Base-by-base conservation (phyloP, 352 stramenopile genomes). In the Phytophthora colocasiae region DNA sequence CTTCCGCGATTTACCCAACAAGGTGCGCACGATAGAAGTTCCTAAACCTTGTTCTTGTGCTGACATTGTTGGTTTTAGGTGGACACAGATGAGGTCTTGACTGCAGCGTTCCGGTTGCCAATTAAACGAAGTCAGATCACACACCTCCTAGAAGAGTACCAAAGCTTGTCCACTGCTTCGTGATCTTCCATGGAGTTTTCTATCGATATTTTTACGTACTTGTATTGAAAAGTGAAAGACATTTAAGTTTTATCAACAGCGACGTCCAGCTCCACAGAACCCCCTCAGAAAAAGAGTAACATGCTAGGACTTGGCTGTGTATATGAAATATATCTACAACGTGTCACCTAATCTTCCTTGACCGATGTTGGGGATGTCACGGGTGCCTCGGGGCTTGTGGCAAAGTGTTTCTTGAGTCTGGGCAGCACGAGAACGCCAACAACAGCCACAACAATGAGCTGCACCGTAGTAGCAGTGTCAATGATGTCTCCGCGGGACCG, bases 401-500 rank as follows among this genome's bases (percentile, higher is more conserved):
- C 78, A 54, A 93, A 93, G 10, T 84, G 83, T 41, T 81, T 78
- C 69, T 91, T 91, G 52, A 93, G 74, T 27, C 65, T 52, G 4
- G 85, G 85, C 36, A 93, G 61, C 48, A 89, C 39, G n/a, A 93
- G 58, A 5, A 69, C 75, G 19, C 85, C 85, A 24, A 87, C 78
- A 19, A 78, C 50, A 3, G 85, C 85, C n/a, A 91, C 80, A 10
- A 89, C 80, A 27, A 92, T 78, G 22, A 94, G 72, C 68, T 94
- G 85, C 49, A 91, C 64, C 1, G 83, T 94, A 8, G 83, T 92
- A 41, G 66, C 71, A 50, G 72, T 90, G 72, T 94, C 82, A 55
- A 94, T 92, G 56, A 94, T 92, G 46, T 94, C 85, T 57, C 77
- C 75, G 27, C 82, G 81, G 10, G 83, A 90, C 22, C 79, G 81